Evolutionary conservation across 441 rosid genomes (phyloP), one percentile per base, ranked within the genome.

Genomic region (Croton setiger): DNA sequence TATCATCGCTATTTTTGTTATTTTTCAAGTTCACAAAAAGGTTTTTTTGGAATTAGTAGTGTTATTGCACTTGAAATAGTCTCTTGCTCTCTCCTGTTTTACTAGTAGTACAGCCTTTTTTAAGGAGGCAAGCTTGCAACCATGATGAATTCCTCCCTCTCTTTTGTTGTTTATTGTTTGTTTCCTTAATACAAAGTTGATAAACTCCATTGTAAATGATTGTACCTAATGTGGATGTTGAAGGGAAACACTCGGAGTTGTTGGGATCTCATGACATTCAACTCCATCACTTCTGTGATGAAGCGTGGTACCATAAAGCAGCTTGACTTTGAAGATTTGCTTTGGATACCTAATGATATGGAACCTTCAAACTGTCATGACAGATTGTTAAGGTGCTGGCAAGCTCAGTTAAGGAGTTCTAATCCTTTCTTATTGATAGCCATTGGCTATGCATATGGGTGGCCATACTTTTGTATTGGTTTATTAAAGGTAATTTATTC

Each of bases 301-400:
- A 79, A 84, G 71, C 78, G 56, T 68, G 98, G 98, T 52, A 77
- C 85, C 53, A 14, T 41, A 66, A 91, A 88, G 80, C 98, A 94
- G 86, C 91, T 91, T 47, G 96, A 83, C 66, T 91, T 94, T 62
- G 90, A 86, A 63, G 91, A 91, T 85, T 77, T 94, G 78, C 97
- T 89, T 77, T 72, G 27, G 58, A 77, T 94, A 52, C 96, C 96
- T n/a, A 65, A 68, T 80, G 91, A 90, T 74, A 83, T 94, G 93
- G 85, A 86, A 80, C 94, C 99, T 67, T 83, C 86, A 76, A 68
- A 73, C 48, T 91, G 97, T 67, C 91, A 87, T 80, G 80, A 84
- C 55, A 80, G 76, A 72, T 64, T 94, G 76, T 41, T 80, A 66
- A 78, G 80, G 73, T 81, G 85, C 76, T 94, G 97, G 99, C 82